Conservation (phyloP, 164 flowering plant species). For the Paratinospora sagittata region DNA sequence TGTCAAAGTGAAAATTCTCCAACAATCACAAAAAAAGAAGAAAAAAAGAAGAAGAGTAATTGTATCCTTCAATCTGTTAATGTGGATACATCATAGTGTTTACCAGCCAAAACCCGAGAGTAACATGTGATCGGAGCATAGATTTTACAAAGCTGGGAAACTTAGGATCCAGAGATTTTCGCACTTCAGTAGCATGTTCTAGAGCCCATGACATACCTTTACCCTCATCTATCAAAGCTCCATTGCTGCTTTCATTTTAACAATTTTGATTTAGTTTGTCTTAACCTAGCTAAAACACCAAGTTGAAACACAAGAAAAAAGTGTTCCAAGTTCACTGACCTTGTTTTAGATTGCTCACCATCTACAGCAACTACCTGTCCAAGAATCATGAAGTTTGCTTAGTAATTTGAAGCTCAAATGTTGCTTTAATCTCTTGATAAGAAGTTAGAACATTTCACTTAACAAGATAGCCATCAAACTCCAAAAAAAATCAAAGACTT, state of each 20-base stretch:
- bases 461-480: too few species aligned
- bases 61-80: neutral
- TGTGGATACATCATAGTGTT: neutral
- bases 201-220: constrained; percentile 7
- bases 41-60: too few species aligned
- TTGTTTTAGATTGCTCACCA: neutral
- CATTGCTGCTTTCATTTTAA: neutral
- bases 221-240: neutral
- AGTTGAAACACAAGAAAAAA: neutral
- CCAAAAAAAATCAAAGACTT: too few species aligned
- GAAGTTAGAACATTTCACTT: too few species aligned
- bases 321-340: neutral
- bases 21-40: neutral
- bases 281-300: neutral
- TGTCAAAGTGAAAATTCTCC: neutral
- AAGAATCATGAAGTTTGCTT: neutral
- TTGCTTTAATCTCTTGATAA: neutral
- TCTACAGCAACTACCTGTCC: neutral
- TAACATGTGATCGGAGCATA: constrained; percentile 40
- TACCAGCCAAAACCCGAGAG: constrained; percentile 38
- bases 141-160: constrained; percentile 34
- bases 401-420: neutral
- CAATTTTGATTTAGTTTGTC: neutral
- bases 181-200: constrained; percentile 33
- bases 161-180: constrained; percentile 17